phyloP scores from a whole-genome alignment of 768 basidiomycete genomes.

The Hygrophoropsis aurantiaca region DNA sequence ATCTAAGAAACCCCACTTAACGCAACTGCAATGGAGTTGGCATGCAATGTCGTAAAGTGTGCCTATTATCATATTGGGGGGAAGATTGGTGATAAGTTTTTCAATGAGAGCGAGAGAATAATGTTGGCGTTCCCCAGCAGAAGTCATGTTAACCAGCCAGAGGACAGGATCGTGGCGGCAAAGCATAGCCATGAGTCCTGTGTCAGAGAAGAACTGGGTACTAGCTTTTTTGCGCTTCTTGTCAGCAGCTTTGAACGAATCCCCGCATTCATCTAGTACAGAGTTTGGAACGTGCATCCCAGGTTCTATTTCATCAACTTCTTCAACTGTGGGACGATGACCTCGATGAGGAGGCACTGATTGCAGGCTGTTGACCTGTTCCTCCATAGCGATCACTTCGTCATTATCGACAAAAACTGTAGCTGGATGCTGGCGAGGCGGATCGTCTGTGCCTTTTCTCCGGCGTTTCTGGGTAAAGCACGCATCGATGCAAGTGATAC shows the following conservation, averaged over 20 bases:
- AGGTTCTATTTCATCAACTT: conserved; percentile 14
- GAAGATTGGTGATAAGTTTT: conserved; percentile 16
- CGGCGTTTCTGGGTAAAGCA: conserved; percentile 34
- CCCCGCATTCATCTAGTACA: conserved; percentile 32
- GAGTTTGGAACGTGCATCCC: conserved; percentile 26
- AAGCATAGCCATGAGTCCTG: conserved; percentile 14
- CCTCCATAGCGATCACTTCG: too few relatives aligned
- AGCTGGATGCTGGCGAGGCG: conserved; percentile 14
- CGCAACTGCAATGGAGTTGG: conserved; percentile 19
- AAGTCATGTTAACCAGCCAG: conserved; percentile 17
- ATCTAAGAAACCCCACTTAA: background rate
- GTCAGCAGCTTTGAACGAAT: conserved; percentile 23
- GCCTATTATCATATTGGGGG: conserved; percentile 9
- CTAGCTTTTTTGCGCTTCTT: conserved; percentile 18
- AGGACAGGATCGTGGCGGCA: conserved; percentile 17
- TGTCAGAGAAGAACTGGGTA: conserved; percentile 13
- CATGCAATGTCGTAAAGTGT: conserved; percentile 26
- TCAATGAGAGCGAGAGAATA: conserved; percentile 20
- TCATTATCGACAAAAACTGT: conserved; percentile 18
- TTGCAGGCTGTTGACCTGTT: too few relatives aligned
- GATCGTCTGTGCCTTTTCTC: conserved; percentile 7
- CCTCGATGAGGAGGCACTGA: background rate
- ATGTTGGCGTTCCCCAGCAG: conserved; percentile 17
- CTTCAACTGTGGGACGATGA: background rate
- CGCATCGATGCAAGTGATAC: conserved; percentile 32